A percentile compares a stretch with the other conserved stretches of the same genome.
phyloP scores from a whole-genome alignment of 495 filamentous ascomycete species.

The Bathelium albidoporum region DNA sequence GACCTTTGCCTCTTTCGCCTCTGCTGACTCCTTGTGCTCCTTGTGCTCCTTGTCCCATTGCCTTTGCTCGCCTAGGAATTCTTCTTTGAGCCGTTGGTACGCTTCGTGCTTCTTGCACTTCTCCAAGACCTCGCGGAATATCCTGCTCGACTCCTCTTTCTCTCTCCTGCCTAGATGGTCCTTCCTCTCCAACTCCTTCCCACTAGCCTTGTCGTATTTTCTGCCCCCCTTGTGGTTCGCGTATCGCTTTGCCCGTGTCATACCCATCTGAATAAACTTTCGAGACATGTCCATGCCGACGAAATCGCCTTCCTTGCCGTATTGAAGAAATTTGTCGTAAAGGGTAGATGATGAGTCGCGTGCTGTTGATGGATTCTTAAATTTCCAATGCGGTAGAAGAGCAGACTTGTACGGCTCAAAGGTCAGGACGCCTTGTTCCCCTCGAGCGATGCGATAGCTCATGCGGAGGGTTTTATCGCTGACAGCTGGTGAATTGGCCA shows the following conservation, averaged over 20 bases:
- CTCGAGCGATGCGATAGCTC: slow-evolving; percentile 42
- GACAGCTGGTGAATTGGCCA: slow-evolving; percentile 13
- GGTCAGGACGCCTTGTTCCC: slow-evolving; percentile 44
- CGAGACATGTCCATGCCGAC: slow-evolving; percentile 45
- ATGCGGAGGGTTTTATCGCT: slow-evolving; percentile 25
- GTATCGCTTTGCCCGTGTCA: slow-evolving; percentile 42
- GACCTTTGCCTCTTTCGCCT: too few relatives aligned
- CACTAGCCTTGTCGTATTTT: slow-evolving; percentile 33
- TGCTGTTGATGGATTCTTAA: slow-evolving; percentile 37
- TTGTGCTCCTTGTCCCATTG: slow-evolving; percentile 28
- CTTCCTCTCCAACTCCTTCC: slow-evolving; percentile 20
- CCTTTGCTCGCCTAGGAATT: slow-evolving; percentile 33
- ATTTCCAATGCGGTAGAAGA: slow-evolving; percentile 42
- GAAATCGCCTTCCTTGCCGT: slow-evolving; percentile 36
- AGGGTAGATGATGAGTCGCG: slow-evolving; percentile 29
- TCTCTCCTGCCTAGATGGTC: slow-evolving; percentile 22
- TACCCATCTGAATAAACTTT: slow-evolving; percentile 48
- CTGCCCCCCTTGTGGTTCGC: slow-evolving; percentile 41
- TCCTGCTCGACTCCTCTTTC: slow-evolving; percentile 26
- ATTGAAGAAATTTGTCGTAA: slow-evolving; percentile 33
- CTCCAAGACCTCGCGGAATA: slow-evolving; percentile 36
- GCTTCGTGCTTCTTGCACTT: slow-evolving; percentile 31
- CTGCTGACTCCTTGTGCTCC: too few relatives aligned
- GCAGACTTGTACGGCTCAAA: slow-evolving; percentile 45
- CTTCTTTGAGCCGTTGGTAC: slow-evolving; percentile 32